Percentiles rank a stretch among this genome's conserved stretches.
These are phyloP conservation scores for Gossypium bickii DNA, from an alignment of 345 rosid species.

Conservation along the genomic window DNA sequence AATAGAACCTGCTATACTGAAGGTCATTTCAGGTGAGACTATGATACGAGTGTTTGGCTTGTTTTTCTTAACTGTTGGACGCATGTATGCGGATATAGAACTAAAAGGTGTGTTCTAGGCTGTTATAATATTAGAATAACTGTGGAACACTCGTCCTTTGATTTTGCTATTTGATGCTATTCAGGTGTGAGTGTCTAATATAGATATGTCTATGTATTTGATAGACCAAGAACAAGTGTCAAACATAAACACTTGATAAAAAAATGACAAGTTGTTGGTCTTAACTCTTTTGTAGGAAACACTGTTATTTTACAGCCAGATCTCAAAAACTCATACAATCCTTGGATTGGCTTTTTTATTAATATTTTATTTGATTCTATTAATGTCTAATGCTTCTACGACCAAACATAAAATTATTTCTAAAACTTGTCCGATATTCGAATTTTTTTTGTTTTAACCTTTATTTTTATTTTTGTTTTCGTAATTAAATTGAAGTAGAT, in stretches of 20 bases:
- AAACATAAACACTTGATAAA: no score
- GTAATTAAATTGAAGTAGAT: no score
- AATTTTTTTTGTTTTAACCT: no score
- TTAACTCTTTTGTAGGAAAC: neutral
- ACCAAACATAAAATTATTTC: no score
- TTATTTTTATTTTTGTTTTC: no score
- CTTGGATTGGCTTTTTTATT: no score
- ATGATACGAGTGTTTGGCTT: conserved; percentile 10
- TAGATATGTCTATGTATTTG: neutral
- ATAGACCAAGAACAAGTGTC: no score
- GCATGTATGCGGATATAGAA: neutral
- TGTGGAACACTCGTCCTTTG: neutral
- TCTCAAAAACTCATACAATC: neutral
- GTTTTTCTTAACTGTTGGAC: conserved; percentile 7
- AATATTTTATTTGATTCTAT: no score
- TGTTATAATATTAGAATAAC: conserved; percentile 16
- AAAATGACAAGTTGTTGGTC: no score
- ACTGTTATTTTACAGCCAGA: neutral
- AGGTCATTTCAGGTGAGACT: neutral
- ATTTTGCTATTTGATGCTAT: neutral
- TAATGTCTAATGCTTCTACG: no score
- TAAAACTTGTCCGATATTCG: no score
- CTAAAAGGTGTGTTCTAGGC: neutral
- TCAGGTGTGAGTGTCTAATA: neutral
- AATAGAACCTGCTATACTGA: neutral